Percentiles rank a stretch among this genome's conserved stretches.
phyloP scores from a whole-genome alignment of 495 filamentous ascomycete species.

The Beverwykella pulmonaria region DNA sequence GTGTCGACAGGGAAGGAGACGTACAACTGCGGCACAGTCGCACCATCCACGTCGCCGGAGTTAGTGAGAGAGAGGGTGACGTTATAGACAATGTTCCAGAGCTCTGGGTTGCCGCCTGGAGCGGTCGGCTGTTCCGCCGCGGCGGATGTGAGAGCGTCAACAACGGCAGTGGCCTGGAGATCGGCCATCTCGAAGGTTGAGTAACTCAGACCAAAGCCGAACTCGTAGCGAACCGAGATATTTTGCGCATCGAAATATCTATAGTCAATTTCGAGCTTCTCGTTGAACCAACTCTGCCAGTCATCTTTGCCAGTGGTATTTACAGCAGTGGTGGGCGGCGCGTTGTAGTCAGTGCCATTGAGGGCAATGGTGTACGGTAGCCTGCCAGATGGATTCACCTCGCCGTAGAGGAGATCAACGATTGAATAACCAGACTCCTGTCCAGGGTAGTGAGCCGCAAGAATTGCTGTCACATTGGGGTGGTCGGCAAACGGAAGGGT shows the following conservation, averaged over 20 bases:
- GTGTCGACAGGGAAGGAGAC: slow-evolving; percentile 38
- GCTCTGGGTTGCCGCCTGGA: slow-evolving; percentile 18
- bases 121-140: slow-evolving; percentile 8
- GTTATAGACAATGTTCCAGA: slow-evolving; percentile 41
- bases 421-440: slow-evolving; percentile 35
- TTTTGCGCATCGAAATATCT: slow-evolving; percentile 52
- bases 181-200: slow-evolving; percentile 16
- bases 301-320: slow-evolving; percentile 8
- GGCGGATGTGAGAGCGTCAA: background rate
- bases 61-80: slow-evolving; percentile 54
- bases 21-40: slow-evolving; percentile 63
- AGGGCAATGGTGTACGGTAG: slow-evolving; percentile 39
- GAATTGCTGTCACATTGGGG: slow-evolving; percentile 45
- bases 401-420: slow-evolving; percentile 36
- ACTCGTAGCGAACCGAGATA: slow-evolving; percentile 51
- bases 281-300: slow-evolving; percentile 44
- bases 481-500: slow-evolving; percentile 38
- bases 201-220: slow-evolving; percentile 49
- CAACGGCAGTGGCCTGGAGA: background rate
- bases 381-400: slow-evolving; percentile 27
- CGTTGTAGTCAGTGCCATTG: slow-evolving; percentile 41
- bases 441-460: slow-evolving; percentile 43
- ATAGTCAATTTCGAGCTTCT: slow-evolving; percentile 58
- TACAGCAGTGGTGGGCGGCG: slow-evolving; percentile 29
- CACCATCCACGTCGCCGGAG: slow-evolving; percentile 53